These are phyloP conservation scores for Penicillium malachiteum DNA, from an alignment of 495 filamentous ascomycete species.

Conservation along the genomic window DNA sequence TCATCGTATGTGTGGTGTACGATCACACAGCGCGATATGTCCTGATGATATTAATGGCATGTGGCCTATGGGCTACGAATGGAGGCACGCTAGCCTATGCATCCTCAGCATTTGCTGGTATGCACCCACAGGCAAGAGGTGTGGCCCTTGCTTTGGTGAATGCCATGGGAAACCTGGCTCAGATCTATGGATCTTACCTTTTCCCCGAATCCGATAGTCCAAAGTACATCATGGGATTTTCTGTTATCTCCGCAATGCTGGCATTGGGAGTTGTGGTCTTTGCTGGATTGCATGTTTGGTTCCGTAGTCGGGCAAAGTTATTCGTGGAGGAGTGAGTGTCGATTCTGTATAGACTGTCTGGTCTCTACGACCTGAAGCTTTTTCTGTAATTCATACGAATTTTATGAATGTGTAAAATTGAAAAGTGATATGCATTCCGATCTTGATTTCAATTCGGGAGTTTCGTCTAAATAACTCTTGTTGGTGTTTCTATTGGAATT, in stretches of 20 bases:
- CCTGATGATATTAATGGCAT: slow-evolving; percentile 51
- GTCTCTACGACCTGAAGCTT: not conserved
- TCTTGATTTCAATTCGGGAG: too few species aligned
- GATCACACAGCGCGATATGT: slow-evolving; percentile 49
- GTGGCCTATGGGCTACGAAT: slow-evolving; percentile 50
- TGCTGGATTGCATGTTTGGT: slow-evolving; percentile 26
- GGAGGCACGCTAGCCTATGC: slow-evolving; percentile 44
- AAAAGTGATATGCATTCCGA: too few species aligned
- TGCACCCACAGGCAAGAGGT: slow-evolving; percentile 34
- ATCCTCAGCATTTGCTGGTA: slow-evolving; percentile 39
- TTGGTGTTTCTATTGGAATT: too few species aligned
- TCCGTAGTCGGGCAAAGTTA: slow-evolving; percentile 14
- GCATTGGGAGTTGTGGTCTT: slow-evolving; percentile 36
- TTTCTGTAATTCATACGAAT: not conserved
- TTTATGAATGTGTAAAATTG: too few species aligned
- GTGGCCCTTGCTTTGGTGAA: slow-evolving; percentile 51
- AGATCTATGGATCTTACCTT: slow-evolving; percentile 48
- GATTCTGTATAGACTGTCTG: not conserved
- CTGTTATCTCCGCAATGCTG: slow-evolving; percentile 40
- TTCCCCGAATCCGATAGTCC: slow-evolving; percentile 36
- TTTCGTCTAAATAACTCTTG: too few species aligned
- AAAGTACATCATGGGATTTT: slow-evolving; percentile 39
- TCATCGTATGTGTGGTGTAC: slow-evolving; percentile 43
- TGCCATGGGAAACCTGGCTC: slow-evolving; percentile 48
- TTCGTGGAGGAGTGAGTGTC: not conserved